Evolutionary conservation across 768 basidiomycete species (phyloP), one percentile per base, ranked within the genome.

Genomic region (Psilocybe azurescens): DNA sequence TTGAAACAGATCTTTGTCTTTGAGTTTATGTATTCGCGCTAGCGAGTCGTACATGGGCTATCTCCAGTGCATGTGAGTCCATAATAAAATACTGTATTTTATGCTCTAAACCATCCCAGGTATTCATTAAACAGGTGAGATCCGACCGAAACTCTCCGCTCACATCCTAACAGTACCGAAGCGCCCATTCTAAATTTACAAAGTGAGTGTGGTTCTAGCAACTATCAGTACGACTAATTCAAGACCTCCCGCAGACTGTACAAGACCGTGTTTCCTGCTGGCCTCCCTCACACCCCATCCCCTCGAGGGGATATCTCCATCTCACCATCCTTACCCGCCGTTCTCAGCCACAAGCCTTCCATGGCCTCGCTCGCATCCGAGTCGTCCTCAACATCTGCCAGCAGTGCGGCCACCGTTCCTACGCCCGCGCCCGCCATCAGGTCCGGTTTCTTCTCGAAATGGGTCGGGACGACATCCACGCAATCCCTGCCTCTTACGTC

Each of bases 1-100:
- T 6, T 24, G 24, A 7, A 10, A 16, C 58, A 13, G 51, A 10
- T 5, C 18, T 16, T 49, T 24, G 54, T 28, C 56, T 30, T 60
- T 50, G 59, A 24, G 20, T 18, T n/a, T 58, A 55, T 65, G 24
- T 24, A 24, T 24, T 24, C 24, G 24, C 24, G 24, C 24, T 5
- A 91, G 89, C 59, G 91, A 93, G 74, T 86, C 87, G 1, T 91
- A 91, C 72, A 86, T 84, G 79, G 91, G 91, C 36, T 93, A 93
- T 70, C 67, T 92, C 7, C 90, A 91, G 66, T 92, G 90, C 77
- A 79, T 92, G 86, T 91, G 73, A 73, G 81, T 61, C 51, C 18
- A 14, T 49, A 52, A 30, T 28, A 2, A 30, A 14, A 29, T 49
- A 61, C 59, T 24, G 70, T 20, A 32, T 54, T 24, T 9, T 24